Conservation (phyloP, 2,329 filamentous ascomycete species). For the Xylaria multiplex region DNA sequence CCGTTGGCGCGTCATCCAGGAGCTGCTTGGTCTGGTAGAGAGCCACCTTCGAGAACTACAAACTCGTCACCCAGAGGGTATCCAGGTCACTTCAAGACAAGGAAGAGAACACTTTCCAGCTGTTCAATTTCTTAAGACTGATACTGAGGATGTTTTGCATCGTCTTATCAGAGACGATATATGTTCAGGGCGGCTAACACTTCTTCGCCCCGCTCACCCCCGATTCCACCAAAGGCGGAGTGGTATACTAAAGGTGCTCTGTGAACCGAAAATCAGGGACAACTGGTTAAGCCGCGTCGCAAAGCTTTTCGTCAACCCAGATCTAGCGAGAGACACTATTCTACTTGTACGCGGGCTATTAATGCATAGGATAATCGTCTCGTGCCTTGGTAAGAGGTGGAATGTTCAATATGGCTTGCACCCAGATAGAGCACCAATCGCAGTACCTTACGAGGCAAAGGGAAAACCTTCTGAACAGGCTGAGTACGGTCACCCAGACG, state of each 20-base stretch:
- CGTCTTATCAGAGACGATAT: slow-evolving; percentile 55
- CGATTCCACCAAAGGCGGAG: slow-evolving; percentile 9
- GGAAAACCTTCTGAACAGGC: slow-evolving; percentile 69
- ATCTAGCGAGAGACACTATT: slow-evolving; percentile 50
- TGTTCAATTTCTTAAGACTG: slow-evolving; percentile 62
- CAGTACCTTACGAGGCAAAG: slow-evolving; percentile 74
- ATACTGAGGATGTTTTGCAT: slow-evolving; percentile 58
- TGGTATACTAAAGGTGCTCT: slow-evolving; percentile 41
- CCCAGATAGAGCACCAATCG: slow-evolving; percentile 64
- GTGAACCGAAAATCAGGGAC: slow-evolving; percentile 38
- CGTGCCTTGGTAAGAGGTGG: slow-evolving; percentile 71
- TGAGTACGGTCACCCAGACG: slow-evolving; percentile 75
- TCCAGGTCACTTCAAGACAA: slow-evolving; percentile 57
- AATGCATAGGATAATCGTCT: slow-evolving; percentile 66
- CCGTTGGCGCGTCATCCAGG: slow-evolving; percentile 60
- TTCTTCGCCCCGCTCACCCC: slow-evolving; percentile 35
- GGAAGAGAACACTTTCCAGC: slow-evolving; percentile 60
- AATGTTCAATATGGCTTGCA: slow-evolving; percentile 73
- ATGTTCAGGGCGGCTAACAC: slow-evolving; percentile 47
- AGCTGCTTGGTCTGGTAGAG: slow-evolving; percentile 54
- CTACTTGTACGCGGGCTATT: slow-evolving; percentile 72
- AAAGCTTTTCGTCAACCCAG: slow-evolving; percentile 48
- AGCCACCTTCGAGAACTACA: slow-evolving; percentile 52
- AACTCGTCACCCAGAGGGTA: slow-evolving; percentile 50
- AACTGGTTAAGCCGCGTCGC: slow-evolving; percentile 35